Evolutionary conservation across 2,329 filamentous ascomycete species (phyloP).

Genomic region (Colletotrichum brevisporum): DNA sequence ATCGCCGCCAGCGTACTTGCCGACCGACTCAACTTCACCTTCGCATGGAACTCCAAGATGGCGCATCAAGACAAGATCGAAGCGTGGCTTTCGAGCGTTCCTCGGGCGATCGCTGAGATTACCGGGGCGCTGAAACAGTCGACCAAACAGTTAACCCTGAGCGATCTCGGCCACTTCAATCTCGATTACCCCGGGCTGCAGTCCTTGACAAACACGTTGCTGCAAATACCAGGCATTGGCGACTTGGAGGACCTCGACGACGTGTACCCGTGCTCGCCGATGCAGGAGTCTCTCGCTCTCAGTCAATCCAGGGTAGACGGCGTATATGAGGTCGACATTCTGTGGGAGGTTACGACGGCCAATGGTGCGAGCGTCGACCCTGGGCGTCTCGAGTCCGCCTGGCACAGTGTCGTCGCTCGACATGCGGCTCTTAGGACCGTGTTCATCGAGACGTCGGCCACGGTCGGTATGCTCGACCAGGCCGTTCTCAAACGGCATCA

Average conservation of each 20-base stretch:
- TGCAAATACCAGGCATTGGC: neutral
- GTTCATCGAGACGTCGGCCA: conserved; percentile 50
- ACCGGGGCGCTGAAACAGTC: neutral
- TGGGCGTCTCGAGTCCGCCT: conserved; percentile 40
- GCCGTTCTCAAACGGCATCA: conserved; percentile 45
- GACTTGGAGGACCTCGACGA: conserved; percentile 46
- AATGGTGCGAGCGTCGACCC: conserved; percentile 39
- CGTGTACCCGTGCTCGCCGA: conserved; percentile 55
- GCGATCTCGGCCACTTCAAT: neutral
- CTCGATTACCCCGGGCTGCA: conserved; percentile 3
- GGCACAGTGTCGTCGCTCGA: conserved; percentile 46
- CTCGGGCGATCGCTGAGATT: neutral
- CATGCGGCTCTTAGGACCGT: conserved; percentile 51
- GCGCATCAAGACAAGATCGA: neutral
- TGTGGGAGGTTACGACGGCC: conserved; percentile 41
- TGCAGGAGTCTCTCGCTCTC: conserved; percentile 55
- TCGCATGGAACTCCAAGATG: conserved; percentile 17
- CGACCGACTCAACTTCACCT: conserved; percentile 7
- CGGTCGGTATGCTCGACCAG: conserved; percentile 44
- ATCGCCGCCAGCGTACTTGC: conserved; percentile 17
- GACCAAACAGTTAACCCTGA: neutral
- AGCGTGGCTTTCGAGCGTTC: neutral
- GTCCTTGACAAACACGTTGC: neutral
- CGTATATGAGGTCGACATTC: conserved; percentile 44
- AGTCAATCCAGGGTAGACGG: conserved; percentile 48